Percentiles rank a stretch among this genome's conserved stretches.
Evolutionary conservation across 495 filamentous ascomycete species (phyloP).

Genomic region (Daldinia decipiens): DNA sequence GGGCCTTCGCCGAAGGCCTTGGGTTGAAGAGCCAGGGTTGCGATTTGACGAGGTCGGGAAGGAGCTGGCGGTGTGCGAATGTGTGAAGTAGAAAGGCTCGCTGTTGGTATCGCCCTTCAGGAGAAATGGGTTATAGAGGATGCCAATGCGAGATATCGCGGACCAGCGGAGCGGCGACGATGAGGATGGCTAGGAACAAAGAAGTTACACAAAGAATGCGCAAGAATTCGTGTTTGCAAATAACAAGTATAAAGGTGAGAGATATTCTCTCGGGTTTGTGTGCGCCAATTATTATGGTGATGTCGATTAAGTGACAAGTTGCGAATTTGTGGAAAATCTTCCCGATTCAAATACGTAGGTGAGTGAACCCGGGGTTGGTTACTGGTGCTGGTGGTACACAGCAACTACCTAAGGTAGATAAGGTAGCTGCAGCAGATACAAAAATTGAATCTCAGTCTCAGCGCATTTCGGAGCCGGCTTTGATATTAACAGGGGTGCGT

Average conservation of each 20-base stretch:
- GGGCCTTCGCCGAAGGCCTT: conserved; percentile 61
- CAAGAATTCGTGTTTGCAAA: background rate
- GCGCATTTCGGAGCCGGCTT: conserved; percentile 39
- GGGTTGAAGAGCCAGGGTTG: conserved; percentile 66
- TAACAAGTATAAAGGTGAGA: background rate
- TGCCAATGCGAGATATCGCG: conserved; percentile 32
- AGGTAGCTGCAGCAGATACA: conserved; percentile 9
- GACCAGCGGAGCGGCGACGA: conserved; percentile 13
- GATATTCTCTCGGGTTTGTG: conserved; percentile 2
- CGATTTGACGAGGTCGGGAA: conserved; percentile 40
- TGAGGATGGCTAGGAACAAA: conserved; percentile 20
- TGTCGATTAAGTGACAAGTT: conserved; percentile 15
- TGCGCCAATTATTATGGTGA: conserved; percentile 8
- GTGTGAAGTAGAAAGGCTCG: conserved; percentile 1
- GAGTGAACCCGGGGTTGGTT: conserved; percentile 20
- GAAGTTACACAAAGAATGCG: conserved; percentile 21
- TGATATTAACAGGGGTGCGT: conserved; percentile 19
- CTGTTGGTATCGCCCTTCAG: background rate
- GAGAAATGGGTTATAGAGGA: background rate
- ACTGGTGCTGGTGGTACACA: conserved; percentile 23
- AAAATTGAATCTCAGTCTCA: conserved; percentile 19
- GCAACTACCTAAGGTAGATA: conserved; percentile 6
- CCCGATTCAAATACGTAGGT: conserved; percentile 40
- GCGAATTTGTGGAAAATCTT: conserved; percentile 29
- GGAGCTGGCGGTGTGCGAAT: conserved; percentile 12